Conservation (phyloP, 2,329 filamentous ascomycete species). For the Aspergillus alliaceus region DNA sequence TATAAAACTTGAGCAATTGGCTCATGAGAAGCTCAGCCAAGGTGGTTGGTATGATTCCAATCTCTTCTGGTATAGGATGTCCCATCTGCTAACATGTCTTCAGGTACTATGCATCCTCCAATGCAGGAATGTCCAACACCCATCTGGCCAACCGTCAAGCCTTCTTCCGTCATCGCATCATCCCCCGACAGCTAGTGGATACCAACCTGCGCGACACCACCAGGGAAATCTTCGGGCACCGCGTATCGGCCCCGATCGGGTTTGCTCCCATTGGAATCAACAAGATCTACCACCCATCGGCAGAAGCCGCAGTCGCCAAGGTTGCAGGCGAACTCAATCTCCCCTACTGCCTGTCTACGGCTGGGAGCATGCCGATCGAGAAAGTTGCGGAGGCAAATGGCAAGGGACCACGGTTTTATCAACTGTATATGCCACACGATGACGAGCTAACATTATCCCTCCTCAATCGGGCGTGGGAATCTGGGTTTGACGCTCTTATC, state of each 20-base stretch:
- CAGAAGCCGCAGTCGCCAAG: slow-evolving; percentile 60
- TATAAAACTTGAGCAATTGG: slow-evolving; percentile 58
- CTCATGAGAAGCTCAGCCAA: slow-evolving; percentile 56
- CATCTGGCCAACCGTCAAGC: slow-evolving; percentile 61
- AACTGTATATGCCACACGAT: slow-evolving; percentile 65
- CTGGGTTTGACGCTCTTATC: slow-evolving; percentile 59
- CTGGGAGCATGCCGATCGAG: slow-evolving; percentile 58
- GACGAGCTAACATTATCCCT: slow-evolving; percentile 59
- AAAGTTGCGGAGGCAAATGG: slow-evolving; percentile 59
- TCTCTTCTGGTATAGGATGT: not conserved
- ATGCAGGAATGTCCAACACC: slow-evolving; percentile 40
- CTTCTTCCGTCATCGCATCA: slow-evolving; percentile 64
- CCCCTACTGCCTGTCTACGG: slow-evolving; percentile 61
- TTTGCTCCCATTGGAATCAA: slow-evolving; percentile 67
- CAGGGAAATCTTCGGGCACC: slow-evolving; percentile 61
- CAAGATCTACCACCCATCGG: slow-evolving; percentile 61
- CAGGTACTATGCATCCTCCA: slow-evolving; percentile 38
- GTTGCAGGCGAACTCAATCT: slow-evolving; percentile 61
- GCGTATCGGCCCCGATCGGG: slow-evolving; percentile 60
- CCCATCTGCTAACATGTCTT: not conserved
- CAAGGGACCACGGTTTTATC: slow-evolving; percentile 56
- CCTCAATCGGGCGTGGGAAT: slow-evolving; percentile 54
- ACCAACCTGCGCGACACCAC: slow-evolving; percentile 59
- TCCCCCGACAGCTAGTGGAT: slow-evolving; percentile 62
- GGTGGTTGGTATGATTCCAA: slow-evolving; percentile 50